Percentiles rank a stretch among this genome's conserved stretches.
phyloP scores from a whole-genome alignment of 352 stramenopile genomes.

The Phytophthora tubulina region DNA sequence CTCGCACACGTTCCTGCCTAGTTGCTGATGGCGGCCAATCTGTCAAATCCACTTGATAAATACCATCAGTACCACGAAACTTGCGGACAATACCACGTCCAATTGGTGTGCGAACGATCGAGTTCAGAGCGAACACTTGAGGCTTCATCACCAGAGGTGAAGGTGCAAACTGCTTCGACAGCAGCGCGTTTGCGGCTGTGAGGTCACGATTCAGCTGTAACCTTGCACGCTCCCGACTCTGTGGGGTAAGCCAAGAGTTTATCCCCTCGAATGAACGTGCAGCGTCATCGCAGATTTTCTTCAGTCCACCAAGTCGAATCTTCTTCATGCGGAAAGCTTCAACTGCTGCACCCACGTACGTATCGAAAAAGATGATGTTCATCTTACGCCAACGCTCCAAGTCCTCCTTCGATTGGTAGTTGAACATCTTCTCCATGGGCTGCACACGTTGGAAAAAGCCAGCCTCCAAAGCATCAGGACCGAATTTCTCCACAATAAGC shows the following conservation, averaged over 20 bases:
- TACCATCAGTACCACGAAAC: constrained; percentile 76
- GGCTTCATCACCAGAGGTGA: constrained; percentile 61
- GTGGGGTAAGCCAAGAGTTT: constrained; percentile 56
- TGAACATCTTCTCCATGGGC: constrained; percentile 86
- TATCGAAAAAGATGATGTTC: constrained; percentile 94
- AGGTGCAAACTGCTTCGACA: constrained; percentile 44
- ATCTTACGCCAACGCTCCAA: constrained; percentile 83
- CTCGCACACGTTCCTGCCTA: constrained; percentile 56
- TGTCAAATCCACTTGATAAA: constrained; percentile 81
- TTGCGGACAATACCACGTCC: constrained; percentile 76
- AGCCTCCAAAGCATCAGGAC: constrained; percentile 66
- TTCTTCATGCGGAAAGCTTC: constrained; percentile 80
- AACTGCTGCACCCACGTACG: constrained; percentile 86
- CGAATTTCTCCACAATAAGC: constrained; percentile 88
- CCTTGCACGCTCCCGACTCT: constrained; percentile 62
- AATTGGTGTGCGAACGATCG: constrained; percentile 69
- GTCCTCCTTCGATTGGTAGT: constrained; percentile 75
- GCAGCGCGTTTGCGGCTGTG: constrained; percentile 63
- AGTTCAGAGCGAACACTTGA: constrained; percentile 66
- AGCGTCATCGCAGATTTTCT: constrained; percentile 74
- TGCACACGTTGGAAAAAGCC: constrained; percentile 93
- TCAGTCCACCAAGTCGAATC: constrained; percentile 64
- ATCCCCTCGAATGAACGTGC: constrained; percentile 65
- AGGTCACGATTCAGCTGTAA: constrained; percentile 76
- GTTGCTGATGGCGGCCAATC: constrained; percentile 53